Evolutionary conservation across 768 basidiomycete species (phyloP).

Genomic region (Trichaptum fuscoviolaceum): DNA sequence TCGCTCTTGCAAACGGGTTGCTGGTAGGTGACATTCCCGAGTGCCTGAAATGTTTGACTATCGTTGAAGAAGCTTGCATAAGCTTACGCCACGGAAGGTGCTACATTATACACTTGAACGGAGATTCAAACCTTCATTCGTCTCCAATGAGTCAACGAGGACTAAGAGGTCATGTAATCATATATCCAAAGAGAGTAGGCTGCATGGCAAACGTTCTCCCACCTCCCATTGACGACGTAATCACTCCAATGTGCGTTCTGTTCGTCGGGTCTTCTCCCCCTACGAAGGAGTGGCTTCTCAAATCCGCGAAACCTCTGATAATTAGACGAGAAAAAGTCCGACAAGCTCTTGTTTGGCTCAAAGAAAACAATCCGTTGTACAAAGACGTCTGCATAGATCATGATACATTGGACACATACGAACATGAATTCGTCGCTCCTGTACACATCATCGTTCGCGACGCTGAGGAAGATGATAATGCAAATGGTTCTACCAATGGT

Average conservation of each 20-base stretch:
- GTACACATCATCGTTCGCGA: conserved; percentile 9
- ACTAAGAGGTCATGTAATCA: conserved; percentile 34
- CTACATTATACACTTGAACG: conserved; percentile 31
- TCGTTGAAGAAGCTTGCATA: conserved; percentile 38
- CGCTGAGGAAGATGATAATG: conserved; percentile 24
- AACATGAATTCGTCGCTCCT: conserved; percentile 8
- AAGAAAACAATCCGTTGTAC: conserved; percentile 32
- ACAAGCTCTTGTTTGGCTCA: conserved; percentile 31
- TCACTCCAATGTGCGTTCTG: too few species aligned
- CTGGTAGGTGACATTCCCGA: conserved; percentile 26
- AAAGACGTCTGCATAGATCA: conserved; percentile 24
- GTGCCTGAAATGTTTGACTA: conserved; percentile 25
- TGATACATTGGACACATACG: conserved; percentile 14
- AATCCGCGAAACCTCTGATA: conserved; percentile 31
- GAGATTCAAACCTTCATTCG: conserved; percentile 12
- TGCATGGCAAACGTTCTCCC: conserved; percentile 27
- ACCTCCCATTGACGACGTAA: conserved; percentile 29
- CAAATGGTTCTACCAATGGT: conserved; percentile 24
- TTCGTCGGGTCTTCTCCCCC: conserved; percentile 31
- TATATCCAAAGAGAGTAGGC: conserved; percentile 32
- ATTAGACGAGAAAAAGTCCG: conserved; percentile 29
- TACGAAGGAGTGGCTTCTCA: conserved; percentile 23
- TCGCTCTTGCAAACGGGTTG: conserved; percentile 28
- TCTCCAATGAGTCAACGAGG: conserved; percentile 24
- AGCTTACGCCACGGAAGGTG: conserved; percentile 29